Evolutionary conservation across 352 stramenopile genomes (phyloP), one percentile per base, ranked within the genome.

Genomic region (Lagenidium giganteum): DNA sequence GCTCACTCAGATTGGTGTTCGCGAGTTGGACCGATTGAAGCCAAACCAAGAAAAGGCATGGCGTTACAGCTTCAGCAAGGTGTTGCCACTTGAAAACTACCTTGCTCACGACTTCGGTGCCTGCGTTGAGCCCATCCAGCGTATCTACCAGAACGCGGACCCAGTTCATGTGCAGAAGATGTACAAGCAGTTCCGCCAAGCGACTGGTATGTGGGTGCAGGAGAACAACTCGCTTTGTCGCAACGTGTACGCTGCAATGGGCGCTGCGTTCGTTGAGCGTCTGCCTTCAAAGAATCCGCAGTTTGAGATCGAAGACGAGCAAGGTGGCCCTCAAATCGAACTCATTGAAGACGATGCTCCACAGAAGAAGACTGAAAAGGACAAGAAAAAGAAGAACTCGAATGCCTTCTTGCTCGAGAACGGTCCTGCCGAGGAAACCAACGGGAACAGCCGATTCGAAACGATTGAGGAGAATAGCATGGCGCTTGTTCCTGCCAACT

Each of bases 31-130:
- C 46, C 76, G 71, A n/a, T 56, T 93, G 4, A 93, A 93, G 43
- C 75, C 81, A 6, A 93, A 87, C 40, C 76, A 89, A 44, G 81
- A 93, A 40, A 88, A 87, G 49, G 78, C 64, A 5, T 93, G 81
- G 81, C 73, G 78, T 22, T 86, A 82, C 64, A 88, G 78, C 44
- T 91, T 91, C 47, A 90, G 78, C 42, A 90, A 91, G 42, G 81
- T 91, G 35, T 32, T 91, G 39, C 80, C 75, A 1, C 54, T 93
- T 22, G 76, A 93, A 65, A 83, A 81, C 26, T 91, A 91, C 42
- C 56, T 93, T 35, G 75, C 77, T 3, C 78, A 87, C 38, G 81
- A 93, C 62, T 89, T 93, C 65, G 74, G 71, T 12, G 81, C 81
- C 13, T 90, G 77, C 46, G 68, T 86, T 13, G 78, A 93, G 44